Base-by-base conservation (phyloP, 306 rosid species). In the Vigna mungo region DNA sequence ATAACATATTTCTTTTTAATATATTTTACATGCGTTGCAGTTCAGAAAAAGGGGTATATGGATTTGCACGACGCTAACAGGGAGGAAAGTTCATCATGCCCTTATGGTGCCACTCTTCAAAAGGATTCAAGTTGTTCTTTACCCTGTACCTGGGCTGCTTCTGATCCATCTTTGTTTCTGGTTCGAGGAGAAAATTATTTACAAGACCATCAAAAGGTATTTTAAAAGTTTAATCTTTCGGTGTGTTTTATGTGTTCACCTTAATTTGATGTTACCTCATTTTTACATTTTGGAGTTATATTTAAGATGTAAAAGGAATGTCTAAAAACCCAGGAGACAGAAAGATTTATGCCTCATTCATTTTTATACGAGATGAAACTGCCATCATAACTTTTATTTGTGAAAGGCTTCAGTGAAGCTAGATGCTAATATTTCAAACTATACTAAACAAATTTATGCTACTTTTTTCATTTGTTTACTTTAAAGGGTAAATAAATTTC, bases 101-200 rank as follows among this genome's bases (percentile, higher is more conserved):
- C 77, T 60, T 90, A 82, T 71, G 98, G 98, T 70, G 60, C 83
- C 76, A 94, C 97, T 25, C 98, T 94, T 75, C 90, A 53, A 25
- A 84, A 85, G 48, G 97, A 94, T 82, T 43, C 89, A 30, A 91
- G 34, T 76, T 87, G 82, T 81, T 64, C 84, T 76, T 78, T 66
- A 74, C 96, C 91, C 30, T 87, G 94, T 80, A 86, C 85, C 54
- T 90, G 92, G 94, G 85, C 96, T 55, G 67, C 84, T 74, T 81
- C 90, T 64, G 98, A 94, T 77, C 90, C 98, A 69, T 91, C 98
- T 69, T 87, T 87, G 34, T 94, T 90, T 87, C 75, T 91, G 78
- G 84, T 94, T 63, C 91, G 98, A 7, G 98, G 97, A 20, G 83
- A 81, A 87, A 86, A 52, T 75, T 94, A 88, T 80, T 85, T 90